A percentile compares a stretch with the other conserved stretches of the same genome.
These are phyloP conservation scores for Claviceps sp. DNA, from an alignment of 2,329 filamentous ascomycete genomes.

Conservation along the genomic window DNA sequence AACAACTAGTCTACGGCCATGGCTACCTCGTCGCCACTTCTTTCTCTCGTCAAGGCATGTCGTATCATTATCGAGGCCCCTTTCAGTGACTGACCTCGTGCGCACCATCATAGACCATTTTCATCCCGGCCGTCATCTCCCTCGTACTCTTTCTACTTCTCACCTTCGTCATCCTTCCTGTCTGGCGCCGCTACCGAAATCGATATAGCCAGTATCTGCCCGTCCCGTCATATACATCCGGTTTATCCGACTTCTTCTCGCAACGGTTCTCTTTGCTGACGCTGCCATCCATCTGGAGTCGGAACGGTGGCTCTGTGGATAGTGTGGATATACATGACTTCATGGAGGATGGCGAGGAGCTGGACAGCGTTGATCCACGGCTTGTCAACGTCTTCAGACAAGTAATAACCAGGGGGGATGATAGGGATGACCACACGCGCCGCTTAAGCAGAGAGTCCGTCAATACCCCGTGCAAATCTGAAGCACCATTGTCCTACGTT, in stretches of 20 bases:
- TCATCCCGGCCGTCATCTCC: constrained; percentile 59
- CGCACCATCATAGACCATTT: constrained; percentile 40
- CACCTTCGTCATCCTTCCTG: constrained; percentile 51
- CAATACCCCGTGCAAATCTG: background rate
- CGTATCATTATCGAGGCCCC: constrained; percentile 2
- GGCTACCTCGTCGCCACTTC: constrained; percentile 1
- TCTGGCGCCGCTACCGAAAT: constrained; percentile 56
- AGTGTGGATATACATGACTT: constrained; percentile 33
- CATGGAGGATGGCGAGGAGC: constrained; percentile 49
- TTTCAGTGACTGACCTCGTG: background rate
- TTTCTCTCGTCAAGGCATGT: constrained; percentile 23
- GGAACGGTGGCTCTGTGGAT: constrained; percentile 22
- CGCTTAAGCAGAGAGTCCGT: constrained; percentile 63
- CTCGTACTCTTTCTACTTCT: constrained; percentile 53
- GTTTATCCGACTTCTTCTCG: constrained; percentile 38
- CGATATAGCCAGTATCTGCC: constrained; percentile 66
- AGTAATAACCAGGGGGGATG: constrained; percentile 22
- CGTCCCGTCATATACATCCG: constrained; percentile 42
- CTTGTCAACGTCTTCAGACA: constrained; percentile 26
- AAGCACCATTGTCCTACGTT: background rate
- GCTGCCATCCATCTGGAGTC: constrained; percentile 35
- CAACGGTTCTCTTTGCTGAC: constrained; percentile 15
- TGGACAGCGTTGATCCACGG: constrained; percentile 44
- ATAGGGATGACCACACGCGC: constrained; percentile 37
- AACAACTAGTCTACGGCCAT: background rate